Evolutionary conservation across 1,284 basidiomycete species (phyloP), one percentile per base, ranked within the genome.

Genomic region (Heliocybe sulcata): DNA sequence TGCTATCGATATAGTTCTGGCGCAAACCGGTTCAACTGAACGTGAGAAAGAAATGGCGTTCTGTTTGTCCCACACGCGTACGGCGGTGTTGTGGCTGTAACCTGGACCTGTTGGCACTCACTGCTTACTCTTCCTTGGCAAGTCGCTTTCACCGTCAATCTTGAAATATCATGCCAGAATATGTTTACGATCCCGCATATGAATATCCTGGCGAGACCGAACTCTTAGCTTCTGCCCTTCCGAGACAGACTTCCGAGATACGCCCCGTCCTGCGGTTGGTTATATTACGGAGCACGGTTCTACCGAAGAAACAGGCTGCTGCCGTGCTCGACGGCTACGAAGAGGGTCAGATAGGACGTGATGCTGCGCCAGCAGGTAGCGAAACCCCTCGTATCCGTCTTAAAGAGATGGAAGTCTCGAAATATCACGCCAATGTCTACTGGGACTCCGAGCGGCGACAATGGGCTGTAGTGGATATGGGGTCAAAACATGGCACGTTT

Each of bases 391-490:
- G 81, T 47, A 74, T 91, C 53, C 80, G 89, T 48, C 70, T 91
- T 33, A 90, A 87, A 67, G 88, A 91, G 69, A 86, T 91, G 82
- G 77, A 80, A 58, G 87, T 90, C 9, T 90, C 87, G 2, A 91
- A 90, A 67, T 61, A 87, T 53, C 89, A 91, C 63, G 85, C 87
- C 9, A 87, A 83, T 2, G 73, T 78, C 0, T 91, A 80, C 63
- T 89, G 84, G 84, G 86, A 90, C 63, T 69, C 71, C 27, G 67
- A 68, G 19, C 72, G 77, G 55, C 64, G 66, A 12, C 76, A 81
- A 57, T 90, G 87, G 87, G 76, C 78, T 8, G 70, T 87, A 35
- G 88, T 91, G 11, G 88, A 91, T 63, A 87, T 89, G 85, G 88
- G 88, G 22, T 89, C 86, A 42, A 85, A 83, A 65, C 89, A 91